phyloP scores from a whole-genome alignment of 1,284 basidiomycete species.

The Xerocomus nothofagi region DNA sequence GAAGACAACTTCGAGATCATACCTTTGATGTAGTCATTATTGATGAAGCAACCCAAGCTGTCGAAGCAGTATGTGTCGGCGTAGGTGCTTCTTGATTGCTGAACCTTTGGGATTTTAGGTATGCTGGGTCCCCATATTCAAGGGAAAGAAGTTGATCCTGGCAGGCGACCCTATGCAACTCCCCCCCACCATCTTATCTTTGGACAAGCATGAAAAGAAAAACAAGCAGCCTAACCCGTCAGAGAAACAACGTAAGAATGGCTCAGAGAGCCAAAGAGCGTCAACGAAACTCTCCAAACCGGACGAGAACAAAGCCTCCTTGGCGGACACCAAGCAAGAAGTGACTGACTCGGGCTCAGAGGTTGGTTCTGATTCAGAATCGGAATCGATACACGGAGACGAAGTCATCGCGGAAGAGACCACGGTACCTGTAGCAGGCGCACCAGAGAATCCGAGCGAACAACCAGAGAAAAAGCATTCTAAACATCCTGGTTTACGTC shows the following conservation, averaged over 20 bases:
- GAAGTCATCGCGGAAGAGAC: slow-evolving; percentile 21
- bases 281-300: neutral
- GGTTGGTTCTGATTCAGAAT: slow-evolving; percentile 16
- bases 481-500: slow-evolving; percentile 43
- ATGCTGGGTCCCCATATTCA: slow-evolving; percentile 95
- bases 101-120: slow-evolving; percentile 48
- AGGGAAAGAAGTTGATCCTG: slow-evolving; percentile 83
- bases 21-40: slow-evolving; percentile 91
- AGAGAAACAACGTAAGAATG: slow-evolving; percentile 11
- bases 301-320: neutral
- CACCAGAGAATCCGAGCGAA: slow-evolving; percentile 14
- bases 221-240: slow-evolving; percentile 3
- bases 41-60: slow-evolving; percentile 94
- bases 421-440: slow-evolving; percentile 5
- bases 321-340: neutral
- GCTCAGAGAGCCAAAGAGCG: neutral
- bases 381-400: slow-evolving; percentile 24
- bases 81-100: slow-evolving; percentile 12
- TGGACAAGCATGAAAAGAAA: slow-evolving; percentile 42
- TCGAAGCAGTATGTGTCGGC: slow-evolving; percentile 74
- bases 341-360: slow-evolving; percentile 9
- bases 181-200: slow-evolving; percentile 87
- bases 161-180: slow-evolving; percentile 92
- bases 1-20: slow-evolving; percentile 72
- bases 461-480: slow-evolving; percentile 20